Conservation (phyloP, 257 asterid genomes). For the Penstemon eatonii region DNA sequence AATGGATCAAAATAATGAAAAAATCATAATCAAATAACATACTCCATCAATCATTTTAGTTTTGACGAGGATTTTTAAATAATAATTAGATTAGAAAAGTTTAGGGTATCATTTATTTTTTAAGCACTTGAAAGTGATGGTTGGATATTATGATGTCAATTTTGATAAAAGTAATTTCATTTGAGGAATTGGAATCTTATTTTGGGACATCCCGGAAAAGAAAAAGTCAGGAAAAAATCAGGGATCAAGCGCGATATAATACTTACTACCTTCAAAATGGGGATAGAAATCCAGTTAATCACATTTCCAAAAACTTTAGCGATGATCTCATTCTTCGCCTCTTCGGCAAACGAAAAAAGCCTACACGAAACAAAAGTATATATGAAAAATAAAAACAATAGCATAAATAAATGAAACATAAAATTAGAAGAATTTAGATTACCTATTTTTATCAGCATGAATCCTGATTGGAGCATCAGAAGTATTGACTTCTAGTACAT, state of each 20-base stretch:
- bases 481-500: not conserved
- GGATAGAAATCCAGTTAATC: constrained; percentile 27
- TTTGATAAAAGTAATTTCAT: no score
- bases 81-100: no score
- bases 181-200: no score
- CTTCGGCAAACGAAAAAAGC: constrained; percentile 20
- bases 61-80: no score
- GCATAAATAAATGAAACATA: constrained; percentile 22
- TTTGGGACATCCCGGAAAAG: no score
- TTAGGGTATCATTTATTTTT: no score
- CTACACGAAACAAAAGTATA: not conserved
- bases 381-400: not conserved
- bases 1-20: not conserved
- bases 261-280: constrained; percentile 16
- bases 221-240: no score
- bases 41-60: no score
- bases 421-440: constrained; percentile 12
- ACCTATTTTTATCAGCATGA: constrained; percentile 26
- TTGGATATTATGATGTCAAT: no score
- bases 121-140: no score
- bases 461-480: constrained; percentile 27
- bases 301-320: constrained; percentile 23
- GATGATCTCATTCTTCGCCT: constrained; percentile 26
- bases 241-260: no score
- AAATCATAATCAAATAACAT: not conserved